Evolutionary conservation across 768 basidiomycete genomes (phyloP).

Genomic region (Macrocybe gigantea): DNA sequence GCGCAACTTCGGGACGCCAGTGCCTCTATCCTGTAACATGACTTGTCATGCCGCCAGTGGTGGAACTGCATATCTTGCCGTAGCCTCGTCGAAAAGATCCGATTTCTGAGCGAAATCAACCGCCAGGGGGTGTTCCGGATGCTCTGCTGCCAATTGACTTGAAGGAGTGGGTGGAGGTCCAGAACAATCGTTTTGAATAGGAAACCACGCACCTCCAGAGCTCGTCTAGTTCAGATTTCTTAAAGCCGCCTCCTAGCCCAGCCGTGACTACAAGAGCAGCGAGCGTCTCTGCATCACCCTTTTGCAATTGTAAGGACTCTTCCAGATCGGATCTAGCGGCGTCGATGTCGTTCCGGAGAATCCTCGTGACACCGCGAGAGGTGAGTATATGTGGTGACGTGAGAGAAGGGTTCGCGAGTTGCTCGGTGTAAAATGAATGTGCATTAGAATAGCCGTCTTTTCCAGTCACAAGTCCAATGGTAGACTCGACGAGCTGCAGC

Average conservation of each 20-base stretch:
- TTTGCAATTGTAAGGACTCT: conserved; percentile 59
- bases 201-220: conserved; percentile 56
- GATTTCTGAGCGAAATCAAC: conserved; percentile 55
- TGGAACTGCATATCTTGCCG: conserved; percentile 57
- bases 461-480: conserved; percentile 68
- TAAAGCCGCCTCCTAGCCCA: conserved; percentile 45
- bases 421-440: conserved; percentile 73
- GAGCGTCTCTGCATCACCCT: conserved; percentile 58
- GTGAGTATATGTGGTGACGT: conserved; percentile 70
- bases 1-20: too few species aligned
- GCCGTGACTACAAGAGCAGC: conserved; percentile 63
- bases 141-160: conserved; percentile 38
- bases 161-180: conserved; percentile 6
- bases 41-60: conserved; percentile 30
- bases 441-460: conserved; percentile 58
- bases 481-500: conserved; percentile 85
- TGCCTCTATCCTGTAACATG: too few species aligned
- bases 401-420: conserved; percentile 74
- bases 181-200: neutral
- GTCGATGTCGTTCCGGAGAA: conserved; percentile 67
- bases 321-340: conserved; percentile 80
- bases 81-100: conserved; percentile 55
- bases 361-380: conserved; percentile 72
- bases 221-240: conserved; percentile 59
- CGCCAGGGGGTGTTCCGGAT: conserved; percentile 68